phyloP scores from a whole-genome alignment of 306 rosid genomes.

The Cicer arietinum region DNA sequence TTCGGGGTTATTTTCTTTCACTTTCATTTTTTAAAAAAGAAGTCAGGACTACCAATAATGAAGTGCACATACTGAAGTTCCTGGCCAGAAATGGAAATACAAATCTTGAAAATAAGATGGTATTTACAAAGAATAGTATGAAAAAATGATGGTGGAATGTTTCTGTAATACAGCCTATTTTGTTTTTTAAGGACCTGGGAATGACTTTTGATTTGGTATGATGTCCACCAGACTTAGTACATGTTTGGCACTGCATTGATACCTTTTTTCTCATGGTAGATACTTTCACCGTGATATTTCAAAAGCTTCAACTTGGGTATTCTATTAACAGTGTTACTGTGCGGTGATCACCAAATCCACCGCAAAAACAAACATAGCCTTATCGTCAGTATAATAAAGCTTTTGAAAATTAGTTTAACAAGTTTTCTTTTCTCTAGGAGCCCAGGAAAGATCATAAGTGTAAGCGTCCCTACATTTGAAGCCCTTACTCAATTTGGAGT shows the following conservation, averaged over 20 bases:
- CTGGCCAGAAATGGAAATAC: slow-evolving; percentile 1
- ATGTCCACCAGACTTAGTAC: neutral
- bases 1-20: neutral
- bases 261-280: too few species aligned
- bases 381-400: neutral
- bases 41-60: neutral
- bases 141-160: slow-evolving; percentile 5
- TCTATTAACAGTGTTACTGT: too few species aligned
- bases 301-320: too few species aligned
- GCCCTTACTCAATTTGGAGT: slow-evolving; percentile 89
- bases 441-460: slow-evolving; percentile 83
- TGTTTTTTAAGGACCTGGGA: slow-evolving; percentile 16
- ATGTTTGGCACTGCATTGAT: too few species aligned
- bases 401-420: slow-evolving; percentile 25
- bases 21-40: neutral
- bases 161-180: slow-evolving; percentile 7
- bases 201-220: slow-evolving; percentile 25
- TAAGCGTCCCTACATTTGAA: slow-evolving; percentile 84
- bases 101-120: slow-evolving; percentile 19
- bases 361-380: too few species aligned
- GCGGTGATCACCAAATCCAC: too few species aligned
- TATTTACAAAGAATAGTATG: slow-evolving; percentile 10
- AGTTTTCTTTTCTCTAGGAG: slow-evolving; percentile 61
- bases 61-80: slow-evolving; percentile 18
- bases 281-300: too few species aligned